Evolutionary conservation across 1,139 yeast genomes (phyloP).

Genomic region (Komagataea norvegica): DNA sequence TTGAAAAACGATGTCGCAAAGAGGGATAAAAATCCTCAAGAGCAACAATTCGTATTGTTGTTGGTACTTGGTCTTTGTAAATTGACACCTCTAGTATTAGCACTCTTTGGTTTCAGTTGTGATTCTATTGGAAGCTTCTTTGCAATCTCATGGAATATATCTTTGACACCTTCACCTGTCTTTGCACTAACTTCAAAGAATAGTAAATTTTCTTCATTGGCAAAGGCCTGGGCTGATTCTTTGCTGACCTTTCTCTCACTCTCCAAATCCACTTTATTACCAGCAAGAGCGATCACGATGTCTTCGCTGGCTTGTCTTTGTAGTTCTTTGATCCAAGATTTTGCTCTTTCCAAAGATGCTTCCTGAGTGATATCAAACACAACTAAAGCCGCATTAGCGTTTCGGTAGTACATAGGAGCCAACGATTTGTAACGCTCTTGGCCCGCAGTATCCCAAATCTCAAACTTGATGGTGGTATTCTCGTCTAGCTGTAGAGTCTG

Average conservation of each 20-base stretch:
- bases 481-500: slow-evolving; percentile 72
- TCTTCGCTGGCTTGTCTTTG: slow-evolving; percentile 85
- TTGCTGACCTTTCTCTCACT: slow-evolving; percentile 50
- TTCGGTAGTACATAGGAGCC: slow-evolving; percentile 84
- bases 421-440: slow-evolving; percentile 78
- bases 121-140: slow-evolving; percentile 49
- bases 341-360: slow-evolving; percentile 80
- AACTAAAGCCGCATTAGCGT: slow-evolving; percentile 79
- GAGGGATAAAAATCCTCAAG: slow-evolving; percentile 9
- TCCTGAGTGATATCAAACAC: slow-evolving; percentile 68
- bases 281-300: slow-evolving; percentile 81
- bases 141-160: slow-evolving; percentile 83
- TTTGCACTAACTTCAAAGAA: slow-evolving; percentile 95
- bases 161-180: slow-evolving; percentile 76
- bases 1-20: neutral
- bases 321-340: slow-evolving; percentile 93
- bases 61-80: slow-evolving; percentile 44
- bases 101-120: slow-evolving; percentile 27
- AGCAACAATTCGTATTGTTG: slow-evolving; percentile 38
- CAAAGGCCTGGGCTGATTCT: slow-evolving; percentile 52
- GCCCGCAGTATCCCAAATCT: slow-evolving; percentile 89
- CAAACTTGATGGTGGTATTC: slow-evolving; percentile 62
- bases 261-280: slow-evolving; percentile 71
- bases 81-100: slow-evolving; percentile 32
- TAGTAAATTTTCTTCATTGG: slow-evolving; percentile 69